Evolutionary conservation across 2,329 filamentous ascomycete species (phyloP), one percentile per base, ranked within the genome.

Genomic region (Stachybotrys chlorohalonatus): DNA sequence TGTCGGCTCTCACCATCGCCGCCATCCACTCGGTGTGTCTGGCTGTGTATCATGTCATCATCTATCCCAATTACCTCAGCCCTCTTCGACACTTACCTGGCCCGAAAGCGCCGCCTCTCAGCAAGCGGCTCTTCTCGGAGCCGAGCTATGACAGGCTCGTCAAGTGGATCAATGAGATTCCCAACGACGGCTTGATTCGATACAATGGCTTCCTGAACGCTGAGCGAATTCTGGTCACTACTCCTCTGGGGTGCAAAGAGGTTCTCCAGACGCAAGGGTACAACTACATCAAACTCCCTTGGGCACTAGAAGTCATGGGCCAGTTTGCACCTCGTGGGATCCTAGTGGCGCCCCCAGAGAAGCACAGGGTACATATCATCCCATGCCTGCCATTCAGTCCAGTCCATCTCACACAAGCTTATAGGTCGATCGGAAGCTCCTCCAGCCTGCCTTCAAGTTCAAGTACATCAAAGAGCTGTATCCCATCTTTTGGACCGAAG

Each of bases 1-100:
- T 81, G 75, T 71, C 73, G 49, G 79, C 78, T 1, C 80, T 82
- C 58, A 76, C 71, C 3, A 76, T 78, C 1, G 71, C 77, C 0
- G 65, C 71, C 11, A 79, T 82, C 57, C 77, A 79, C 56, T 73
- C 76, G 2, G 77, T 77, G 5, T 83, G 53, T 45, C 45, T 55
- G 16, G 13, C 53, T 13, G 24, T 52, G 16, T 57, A 57, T 13
- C 42, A 57, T 8, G 32, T 57, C 16, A 15, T 57, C 16, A 17
- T 57, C 3, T 57, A 57, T 48, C 56, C 56, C n/a, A 52, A 52
- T 49, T 55, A 57, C 42, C 56, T 57, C 47, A 57, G 56, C n/a
- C 56, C 56, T 47, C 56, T 57, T 31, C 56, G 56, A 17, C 47
- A 57, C 42, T 54, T 57, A 17, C 56, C 56, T 5, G 42, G 52